These are phyloP conservation scores for Amanita rubescens DNA, from an alignment of 768 basidiomycete genomes.

Conservation along the genomic window DNA sequence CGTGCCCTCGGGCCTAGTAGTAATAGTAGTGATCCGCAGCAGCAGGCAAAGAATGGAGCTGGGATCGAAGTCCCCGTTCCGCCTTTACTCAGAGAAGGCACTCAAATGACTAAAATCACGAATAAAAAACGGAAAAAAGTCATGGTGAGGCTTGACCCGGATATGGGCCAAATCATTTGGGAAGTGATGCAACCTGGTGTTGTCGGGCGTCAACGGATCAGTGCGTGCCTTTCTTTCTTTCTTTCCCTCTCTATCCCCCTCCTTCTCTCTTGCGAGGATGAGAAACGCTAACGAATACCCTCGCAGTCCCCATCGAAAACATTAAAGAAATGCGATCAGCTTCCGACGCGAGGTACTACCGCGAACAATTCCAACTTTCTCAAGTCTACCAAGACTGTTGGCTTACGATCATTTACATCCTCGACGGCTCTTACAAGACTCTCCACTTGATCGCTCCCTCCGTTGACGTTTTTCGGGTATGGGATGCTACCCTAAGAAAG, in stretches of 20 bases:
- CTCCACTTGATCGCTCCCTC: constrained; percentile 77
- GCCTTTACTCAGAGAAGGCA: constrained; percentile 29
- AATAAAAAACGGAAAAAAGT: constrained; percentile 63
- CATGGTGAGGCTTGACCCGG: constrained; percentile 64
- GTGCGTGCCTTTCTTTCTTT: not conserved
- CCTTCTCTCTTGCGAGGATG: not conserved
- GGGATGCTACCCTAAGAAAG: constrained; percentile 53
- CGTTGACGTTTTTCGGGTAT: constrained; percentile 35
- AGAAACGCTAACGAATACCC: not conserved
- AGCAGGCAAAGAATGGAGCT: no score
- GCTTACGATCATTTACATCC: constrained; percentile 82
- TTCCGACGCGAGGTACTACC: constrained; percentile 63
- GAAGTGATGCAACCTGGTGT: constrained; percentile 49
- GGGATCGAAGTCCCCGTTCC: not conserved
- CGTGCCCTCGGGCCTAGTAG: no score
- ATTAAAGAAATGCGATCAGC: constrained; percentile 84
- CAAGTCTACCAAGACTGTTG: constrained; percentile 60
- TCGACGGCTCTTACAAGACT: constrained; percentile 74
- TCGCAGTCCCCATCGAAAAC: constrained; percentile 71
- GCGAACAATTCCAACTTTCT: constrained; percentile 59
- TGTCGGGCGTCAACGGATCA: constrained; percentile 6
- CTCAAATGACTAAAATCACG: constrained; percentile 76
- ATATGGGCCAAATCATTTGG: constrained; percentile 70
- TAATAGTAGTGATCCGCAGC: no score
- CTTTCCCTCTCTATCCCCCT: no score